phyloP scores from a whole-genome alignment of 768 basidiomycete genomes.

The Coprinopsis marcescibilis region DNA sequence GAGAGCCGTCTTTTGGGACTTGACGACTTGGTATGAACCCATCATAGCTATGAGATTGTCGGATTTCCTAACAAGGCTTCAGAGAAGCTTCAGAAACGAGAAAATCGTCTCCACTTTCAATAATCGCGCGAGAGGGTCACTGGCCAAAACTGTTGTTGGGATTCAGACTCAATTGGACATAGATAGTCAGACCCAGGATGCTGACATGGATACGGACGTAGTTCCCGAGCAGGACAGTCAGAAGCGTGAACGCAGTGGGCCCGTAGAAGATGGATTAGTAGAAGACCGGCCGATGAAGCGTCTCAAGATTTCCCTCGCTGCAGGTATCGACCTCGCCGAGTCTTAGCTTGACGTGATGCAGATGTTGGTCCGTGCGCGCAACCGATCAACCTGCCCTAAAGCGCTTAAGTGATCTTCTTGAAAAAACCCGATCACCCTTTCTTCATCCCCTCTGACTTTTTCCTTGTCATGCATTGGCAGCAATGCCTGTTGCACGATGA shows the following conservation, averaged over 20 bases:
- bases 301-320: conserved; percentile 65
- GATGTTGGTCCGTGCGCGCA: background rate
- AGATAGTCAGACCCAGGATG: too few species aligned
- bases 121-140: too few species aligned
- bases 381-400: conserved; percentile 12
- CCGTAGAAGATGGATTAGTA: conserved; percentile 15
- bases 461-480: conserved; percentile 33
- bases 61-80: conserved; percentile 6
- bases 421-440: background rate
- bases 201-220: background rate
- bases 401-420: background rate
- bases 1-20: conserved; percentile 62
- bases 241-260: conserved; percentile 30
- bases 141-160: too few species aligned
- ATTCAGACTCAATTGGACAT: too few species aligned
- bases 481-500: conserved; percentile 31
- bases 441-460: conserved; percentile 41
- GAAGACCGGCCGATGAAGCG: conserved; percentile 49
- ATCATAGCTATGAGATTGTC: background rate
- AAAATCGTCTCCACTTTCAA: too few species aligned
- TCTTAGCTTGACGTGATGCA: conserved; percentile 19
- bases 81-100: conserved; percentile 14
- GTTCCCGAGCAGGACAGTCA: conserved; percentile 14
- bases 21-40: conserved; percentile 40
- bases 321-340: conserved; percentile 71